Percentiles rank a stretch among this genome's conserved stretches.
These are phyloP conservation scores for Cladophialophora carrionii DNA, from an alignment of 2,329 filamentous ascomycete genomes.

Conservation along the genomic window DNA sequence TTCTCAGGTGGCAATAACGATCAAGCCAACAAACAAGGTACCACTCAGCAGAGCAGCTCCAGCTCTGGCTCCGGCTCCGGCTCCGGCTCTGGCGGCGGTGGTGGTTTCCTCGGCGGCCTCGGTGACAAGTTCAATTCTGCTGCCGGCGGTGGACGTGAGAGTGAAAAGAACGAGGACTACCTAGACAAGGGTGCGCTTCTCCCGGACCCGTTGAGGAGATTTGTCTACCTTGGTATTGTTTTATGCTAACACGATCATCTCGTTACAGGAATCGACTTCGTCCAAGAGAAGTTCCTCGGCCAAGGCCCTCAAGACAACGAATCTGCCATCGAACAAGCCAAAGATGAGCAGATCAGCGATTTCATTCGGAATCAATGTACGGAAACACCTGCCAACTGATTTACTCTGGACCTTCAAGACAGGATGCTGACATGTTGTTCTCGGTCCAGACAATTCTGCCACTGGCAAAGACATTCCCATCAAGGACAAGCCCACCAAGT, in stretches of 20 bases:
- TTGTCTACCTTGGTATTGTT: background rate
- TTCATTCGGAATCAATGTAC: constrained; percentile 63
- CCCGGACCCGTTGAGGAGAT: background rate
- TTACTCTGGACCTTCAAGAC: background rate
- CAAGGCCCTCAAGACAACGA: constrained; percentile 73
- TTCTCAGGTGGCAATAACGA: constrained; percentile 35
- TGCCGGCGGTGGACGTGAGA: constrained; percentile 71
- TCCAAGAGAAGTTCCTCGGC: constrained; percentile 75
- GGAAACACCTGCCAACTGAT: background rate
- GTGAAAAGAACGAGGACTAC: constrained; percentile 80
- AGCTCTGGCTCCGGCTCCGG: constrained; percentile 26
- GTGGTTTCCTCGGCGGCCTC: constrained; percentile 59
- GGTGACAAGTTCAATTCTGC: constrained; percentile 71
- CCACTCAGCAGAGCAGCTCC: constrained; percentile 37
- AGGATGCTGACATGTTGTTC: constrained; percentile 6
- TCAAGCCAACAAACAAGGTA: constrained; percentile 15
- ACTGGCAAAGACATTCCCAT: constrained; percentile 72
- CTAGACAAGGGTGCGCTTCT: constrained; percentile 72
- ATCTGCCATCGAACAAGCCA: constrained; percentile 75
- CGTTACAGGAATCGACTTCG: constrained; percentile 68
- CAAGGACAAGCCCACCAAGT: constrained; percentile 65
- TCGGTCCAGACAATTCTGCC: constrained; percentile 62
- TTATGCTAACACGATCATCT: constrained; percentile 5
- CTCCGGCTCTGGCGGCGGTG: constrained; percentile 38
- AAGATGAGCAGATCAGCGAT: constrained; percentile 78